Percentiles rank a stretch among this genome's conserved stretches.
These are phyloP conservation scores for Protomyces arabidopsidicola DNA, from an alignment of 1,139 yeast genomes.

Conservation along the genomic window DNA sequence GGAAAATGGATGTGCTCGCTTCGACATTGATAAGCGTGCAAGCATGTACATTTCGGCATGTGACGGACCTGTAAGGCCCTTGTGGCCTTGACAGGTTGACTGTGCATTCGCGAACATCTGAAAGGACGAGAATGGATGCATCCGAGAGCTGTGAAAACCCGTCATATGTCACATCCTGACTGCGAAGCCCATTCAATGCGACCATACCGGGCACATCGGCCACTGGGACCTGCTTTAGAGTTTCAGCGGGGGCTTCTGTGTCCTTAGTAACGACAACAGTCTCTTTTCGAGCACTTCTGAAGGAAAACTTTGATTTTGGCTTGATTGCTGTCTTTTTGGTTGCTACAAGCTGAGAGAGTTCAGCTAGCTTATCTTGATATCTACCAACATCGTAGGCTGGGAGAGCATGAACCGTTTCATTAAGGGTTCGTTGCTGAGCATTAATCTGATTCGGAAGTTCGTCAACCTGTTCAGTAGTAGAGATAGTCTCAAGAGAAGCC, in stretches of 20 bases:
- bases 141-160: not conserved
- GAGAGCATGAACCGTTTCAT: slow-evolving; percentile 2
- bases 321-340: not conserved
- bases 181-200: not conserved
- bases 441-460: not conserved
- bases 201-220: slow-evolving; percentile 2
- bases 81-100: slow-evolving; percentile 1
- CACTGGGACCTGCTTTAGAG: not conserved
- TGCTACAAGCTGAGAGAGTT: not conserved
- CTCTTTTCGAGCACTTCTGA: not conserved
- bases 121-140: slow-evolving; percentile 1
- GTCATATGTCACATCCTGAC: not conserved
- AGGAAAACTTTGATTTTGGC: slow-evolving; percentile 14
- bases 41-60: not conserved
- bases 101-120: not conserved
- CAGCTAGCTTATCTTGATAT: slow-evolving; percentile 7
- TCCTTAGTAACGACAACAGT: not conserved
- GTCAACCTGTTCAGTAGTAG: not conserved
- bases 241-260: not conserved
- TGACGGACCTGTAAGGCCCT: slow-evolving; percentile 11
- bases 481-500: not conserved
- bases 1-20: slow-evolving; percentile 7
- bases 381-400: slow-evolving; percentile 10
- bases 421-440: slow-evolving; percentile 11
- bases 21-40: not conserved